Evolutionary conservation across 2,329 filamentous ascomycete species (phyloP).

Genomic region (Coniochaeta hoffmannii): DNA sequence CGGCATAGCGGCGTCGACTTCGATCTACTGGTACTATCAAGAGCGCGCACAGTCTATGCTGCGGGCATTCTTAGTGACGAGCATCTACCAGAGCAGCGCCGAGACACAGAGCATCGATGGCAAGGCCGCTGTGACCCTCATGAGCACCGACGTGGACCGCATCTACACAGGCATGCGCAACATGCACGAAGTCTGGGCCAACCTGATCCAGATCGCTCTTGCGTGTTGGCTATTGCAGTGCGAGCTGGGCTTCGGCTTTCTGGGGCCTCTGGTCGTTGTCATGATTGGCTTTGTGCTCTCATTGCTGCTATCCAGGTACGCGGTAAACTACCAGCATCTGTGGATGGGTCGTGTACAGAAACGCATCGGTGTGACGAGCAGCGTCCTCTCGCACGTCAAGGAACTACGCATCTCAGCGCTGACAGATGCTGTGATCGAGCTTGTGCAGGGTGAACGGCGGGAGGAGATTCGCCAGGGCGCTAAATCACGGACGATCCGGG

Average conservation of each 20-base stretch:
- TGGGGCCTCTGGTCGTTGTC: constrained; percentile 5
- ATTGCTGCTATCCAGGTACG: constrained; percentile 19
- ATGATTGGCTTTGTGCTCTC: constrained; percentile 12
- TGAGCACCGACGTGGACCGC: constrained; percentile 17
- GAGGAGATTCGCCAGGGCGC: constrained; percentile 21
- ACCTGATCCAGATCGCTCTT: constrained; percentile 8
- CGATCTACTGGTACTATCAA: constrained; percentile 4
- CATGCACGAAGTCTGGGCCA: constrained; percentile 12
- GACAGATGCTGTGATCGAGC: constrained; percentile 16
- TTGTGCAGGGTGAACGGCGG: constrained; percentile 20
- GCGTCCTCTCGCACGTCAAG: background rate
- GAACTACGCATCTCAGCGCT: constrained; percentile 6
- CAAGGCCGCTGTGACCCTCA: constrained; percentile 14
- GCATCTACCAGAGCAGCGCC: constrained; percentile 1
- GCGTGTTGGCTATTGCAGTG: constrained; percentile 9
- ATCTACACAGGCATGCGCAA: constrained; percentile 9
- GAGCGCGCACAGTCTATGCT: background rate
- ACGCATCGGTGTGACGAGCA: constrained; percentile 10
- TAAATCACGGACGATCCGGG: constrained; percentile 17
- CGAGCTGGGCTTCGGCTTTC: constrained; percentile 6
- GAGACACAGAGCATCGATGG: background rate
- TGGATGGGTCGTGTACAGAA: constrained; percentile 13
- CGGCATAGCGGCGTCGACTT: constrained; percentile 3
- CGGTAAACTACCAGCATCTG: constrained; percentile 20
- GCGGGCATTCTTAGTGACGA: background rate